Base-by-base conservation (phyloP, 2,329 filamentous ascomycete genomes). In the Botryotinia narcissicola region DNA sequence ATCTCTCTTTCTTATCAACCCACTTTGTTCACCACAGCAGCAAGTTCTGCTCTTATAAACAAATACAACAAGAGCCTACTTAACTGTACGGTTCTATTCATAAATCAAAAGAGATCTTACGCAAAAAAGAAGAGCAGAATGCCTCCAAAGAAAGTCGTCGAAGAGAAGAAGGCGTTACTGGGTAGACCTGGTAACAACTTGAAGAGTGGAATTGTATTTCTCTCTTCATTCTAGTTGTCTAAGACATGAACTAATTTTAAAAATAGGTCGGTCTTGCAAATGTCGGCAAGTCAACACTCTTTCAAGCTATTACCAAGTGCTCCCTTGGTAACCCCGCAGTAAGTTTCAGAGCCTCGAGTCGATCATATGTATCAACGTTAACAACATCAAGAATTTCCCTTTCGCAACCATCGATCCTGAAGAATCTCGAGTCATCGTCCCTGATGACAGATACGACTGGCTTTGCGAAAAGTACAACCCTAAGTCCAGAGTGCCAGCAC, bases 341-440 rank as follows among this genome's bases (percentile, higher is more conserved):
- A 88, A 84, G 90, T 88, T 72, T 75, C 80, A 79, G 78, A 77
- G 78, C 78, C 79, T 77, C 78, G 76, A 74, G 76, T 76, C 35
- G 22, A 32, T 42, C 20, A 61, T 42, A 14, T 10, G 29, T 59
- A 77, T 76, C 29, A 63, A 71, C 59, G 44, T 76, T 80, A 63
- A 79, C 63, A 37, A 32, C 22, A 71, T 59, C 44, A 82, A 93
- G 91, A 99, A 99, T 87, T 99, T 98, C 83, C 96, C 96, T 73
- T 99, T 97, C 87, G 96, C 96, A 82, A 99, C 96, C 81, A 99
- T 99, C 84, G 95, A 99, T 79, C 96, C 96, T 66, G 97, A 99
- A 87, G 96, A 99, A 86, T 94, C 96, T 77, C 94, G 95, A 80
- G 96, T 99, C 84, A 90, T 99, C 80, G 96, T 99, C 48, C 97